Evolutionary conservation across 2,329 filamentous ascomycete species (phyloP).

Genomic region (Lachnellula willkommii): DNA sequence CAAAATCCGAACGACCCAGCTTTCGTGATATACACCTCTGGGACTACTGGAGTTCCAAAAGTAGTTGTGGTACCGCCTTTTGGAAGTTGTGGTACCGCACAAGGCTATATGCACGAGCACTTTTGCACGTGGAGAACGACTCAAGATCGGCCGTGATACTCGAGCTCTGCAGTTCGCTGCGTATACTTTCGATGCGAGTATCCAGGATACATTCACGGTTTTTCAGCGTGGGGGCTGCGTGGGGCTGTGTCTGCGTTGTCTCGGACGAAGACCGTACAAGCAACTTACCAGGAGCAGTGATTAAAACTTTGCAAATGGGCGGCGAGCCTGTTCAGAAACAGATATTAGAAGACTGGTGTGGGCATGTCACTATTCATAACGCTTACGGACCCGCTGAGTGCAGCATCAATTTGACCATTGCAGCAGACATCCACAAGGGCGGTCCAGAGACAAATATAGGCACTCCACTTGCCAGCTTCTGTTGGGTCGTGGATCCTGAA

Average conservation of each 20-base stretch:
- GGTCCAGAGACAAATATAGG: no score
- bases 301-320: no score
- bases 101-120: constrained; percentile 15
- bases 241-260: constrained; percentile 36
- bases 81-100: constrained; percentile 19
- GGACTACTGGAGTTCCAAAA: constrained; percentile 20
- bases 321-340: no score
- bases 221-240: constrained; percentile 20
- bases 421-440: no score
- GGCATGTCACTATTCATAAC: no score
- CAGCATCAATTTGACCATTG: no score
- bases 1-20: not conserved
- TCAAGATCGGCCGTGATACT: not conserved
- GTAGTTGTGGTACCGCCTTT: constrained; percentile 21
- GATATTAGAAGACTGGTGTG: no score
- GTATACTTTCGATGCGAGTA: constrained; percentile 33
- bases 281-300: no score
- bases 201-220: constrained; percentile 25
- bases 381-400: no score
- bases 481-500: no score
- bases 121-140: not conserved
- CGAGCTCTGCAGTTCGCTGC: constrained; percentile 4
- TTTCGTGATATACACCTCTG: constrained; percentile 6
- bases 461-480: no score
- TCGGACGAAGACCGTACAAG: constrained; percentile 24